phyloP scores from a whole-genome alignment of 108 stramenopile genomes.

The Stephanodiscus minutulus region DNA sequence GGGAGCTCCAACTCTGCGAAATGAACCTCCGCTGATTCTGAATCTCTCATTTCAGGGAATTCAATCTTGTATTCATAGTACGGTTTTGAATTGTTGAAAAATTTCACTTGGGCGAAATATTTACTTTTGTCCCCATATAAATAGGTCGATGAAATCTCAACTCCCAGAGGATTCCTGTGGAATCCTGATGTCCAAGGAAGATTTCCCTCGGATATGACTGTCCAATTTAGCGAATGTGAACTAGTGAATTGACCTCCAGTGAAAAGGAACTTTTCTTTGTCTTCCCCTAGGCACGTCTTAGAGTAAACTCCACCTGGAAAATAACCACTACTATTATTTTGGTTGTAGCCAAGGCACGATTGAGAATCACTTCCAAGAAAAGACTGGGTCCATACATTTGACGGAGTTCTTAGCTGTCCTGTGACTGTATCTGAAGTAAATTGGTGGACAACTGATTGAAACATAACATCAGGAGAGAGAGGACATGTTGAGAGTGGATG shows the following conservation, averaged over 20 bases:
- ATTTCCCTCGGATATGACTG: conserved; percentile 9
- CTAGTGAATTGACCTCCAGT: not conserved
- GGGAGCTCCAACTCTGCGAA: conserved; percentile 11
- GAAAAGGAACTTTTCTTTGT: not conserved
- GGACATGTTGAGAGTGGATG: not conserved
- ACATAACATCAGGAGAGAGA: too few species aligned
- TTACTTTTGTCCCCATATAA: conserved; percentile 8
- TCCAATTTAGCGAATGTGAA: not conserved
- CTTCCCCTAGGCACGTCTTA: not conserved
- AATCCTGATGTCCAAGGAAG: not conserved
- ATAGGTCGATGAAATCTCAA: conserved; percentile 6
- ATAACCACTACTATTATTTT: too few species aligned
- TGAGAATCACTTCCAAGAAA: too few species aligned
- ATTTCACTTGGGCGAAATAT: conserved; percentile 5
- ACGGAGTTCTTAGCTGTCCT: too few species aligned
- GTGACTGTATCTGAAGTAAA: too few species aligned
- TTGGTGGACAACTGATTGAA: too few species aligned
- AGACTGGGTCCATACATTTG: too few species aligned
- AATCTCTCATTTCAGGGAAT: conserved; percentile 9
- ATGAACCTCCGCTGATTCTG: not conserved
- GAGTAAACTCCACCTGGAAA: not conserved
- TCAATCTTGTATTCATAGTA: conserved; percentile 14
- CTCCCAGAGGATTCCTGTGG: conserved; percentile 1
- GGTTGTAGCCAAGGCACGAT: too few species aligned
- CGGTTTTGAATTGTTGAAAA: conserved; percentile 2